These are phyloP conservation scores for Effrenium voratum DNA, from an alignment of 73 alveolate genomes.

Conservation along the genomic window DNA sequence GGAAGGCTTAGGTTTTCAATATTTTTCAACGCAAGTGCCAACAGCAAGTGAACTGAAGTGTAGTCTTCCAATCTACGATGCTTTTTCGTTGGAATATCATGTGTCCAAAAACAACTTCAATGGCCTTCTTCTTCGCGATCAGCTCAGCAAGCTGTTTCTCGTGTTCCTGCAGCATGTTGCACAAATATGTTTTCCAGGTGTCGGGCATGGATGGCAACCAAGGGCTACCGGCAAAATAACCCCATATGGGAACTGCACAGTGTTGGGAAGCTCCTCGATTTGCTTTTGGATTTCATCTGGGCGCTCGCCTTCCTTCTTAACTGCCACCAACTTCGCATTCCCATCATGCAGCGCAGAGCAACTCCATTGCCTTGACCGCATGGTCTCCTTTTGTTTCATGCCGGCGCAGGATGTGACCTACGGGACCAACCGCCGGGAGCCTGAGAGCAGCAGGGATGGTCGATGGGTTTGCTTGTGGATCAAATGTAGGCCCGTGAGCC, in stretches of 20 bases:
- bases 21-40: background rate
- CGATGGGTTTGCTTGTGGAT: no score
- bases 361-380: background rate
- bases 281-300: background rate
- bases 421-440: no score
- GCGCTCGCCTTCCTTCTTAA: constrained; percentile 8
- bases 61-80: no score
- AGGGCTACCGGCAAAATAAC: background rate
- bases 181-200: background rate
- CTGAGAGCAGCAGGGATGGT: no score
- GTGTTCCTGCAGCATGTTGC: background rate
- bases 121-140: background rate
- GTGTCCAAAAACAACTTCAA: background rate
- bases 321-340: background rate
- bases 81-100: no score
- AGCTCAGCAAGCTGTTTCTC: background rate
- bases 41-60: background rate
- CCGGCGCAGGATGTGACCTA: no score
- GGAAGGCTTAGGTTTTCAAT: no score
- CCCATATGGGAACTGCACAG: background rate
- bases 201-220: background rate
- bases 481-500: no score
- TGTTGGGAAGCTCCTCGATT: background rate
- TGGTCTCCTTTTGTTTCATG: no score
- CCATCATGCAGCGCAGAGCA: background rate